Conservation (phyloP, 192 early-diverging fungal genomes). For the Coemansia sp. region DNA sequence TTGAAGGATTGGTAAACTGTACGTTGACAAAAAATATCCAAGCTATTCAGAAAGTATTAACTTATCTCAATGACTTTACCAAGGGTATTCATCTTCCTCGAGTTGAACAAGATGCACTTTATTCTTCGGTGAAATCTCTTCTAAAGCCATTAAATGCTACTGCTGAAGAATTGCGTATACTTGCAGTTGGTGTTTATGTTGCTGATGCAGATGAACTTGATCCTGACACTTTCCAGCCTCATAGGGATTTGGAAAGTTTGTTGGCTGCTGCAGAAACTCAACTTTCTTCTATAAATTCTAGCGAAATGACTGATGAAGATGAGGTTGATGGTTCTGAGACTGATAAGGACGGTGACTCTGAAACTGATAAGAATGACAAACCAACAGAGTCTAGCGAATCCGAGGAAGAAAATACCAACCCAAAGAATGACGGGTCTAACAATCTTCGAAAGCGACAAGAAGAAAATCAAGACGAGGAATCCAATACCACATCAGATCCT, state of each 20-base stretch:
- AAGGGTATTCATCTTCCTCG: constrained; percentile 35
- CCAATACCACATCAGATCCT: background rate
- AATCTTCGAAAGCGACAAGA: background rate
- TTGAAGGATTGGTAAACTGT: constrained; percentile 54
- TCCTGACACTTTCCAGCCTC: constrained; percentile 21
- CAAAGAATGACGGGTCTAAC: background rate
- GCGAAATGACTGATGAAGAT: background rate
- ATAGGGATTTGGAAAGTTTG: background rate
- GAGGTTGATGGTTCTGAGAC: background rate
- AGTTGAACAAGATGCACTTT: constrained; percentile 26
- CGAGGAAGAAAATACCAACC: background rate
- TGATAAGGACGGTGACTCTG: background rate
- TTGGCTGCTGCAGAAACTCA: background rate
- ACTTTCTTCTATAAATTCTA: background rate
- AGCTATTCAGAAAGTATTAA: constrained; percentile 34
- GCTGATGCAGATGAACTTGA: constrained; percentile 29
- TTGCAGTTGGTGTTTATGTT: constrained; percentile 43
- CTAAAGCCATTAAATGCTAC: constrained; percentile 39
- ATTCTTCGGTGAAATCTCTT: constrained; percentile 13
- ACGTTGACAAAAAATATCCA: constrained; percentile 48
- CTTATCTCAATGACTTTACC: constrained; percentile 37
- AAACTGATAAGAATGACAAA: background rate
- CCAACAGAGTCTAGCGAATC: no score
- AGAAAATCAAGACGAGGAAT: background rate
- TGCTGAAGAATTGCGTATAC: constrained; percentile 13